Percentiles rank a stretch among this genome's conserved stretches.
Evolutionary conservation across 1,139 yeast genomes (phyloP).

Genomic region (Hyphopichia khmerensis): DNA sequence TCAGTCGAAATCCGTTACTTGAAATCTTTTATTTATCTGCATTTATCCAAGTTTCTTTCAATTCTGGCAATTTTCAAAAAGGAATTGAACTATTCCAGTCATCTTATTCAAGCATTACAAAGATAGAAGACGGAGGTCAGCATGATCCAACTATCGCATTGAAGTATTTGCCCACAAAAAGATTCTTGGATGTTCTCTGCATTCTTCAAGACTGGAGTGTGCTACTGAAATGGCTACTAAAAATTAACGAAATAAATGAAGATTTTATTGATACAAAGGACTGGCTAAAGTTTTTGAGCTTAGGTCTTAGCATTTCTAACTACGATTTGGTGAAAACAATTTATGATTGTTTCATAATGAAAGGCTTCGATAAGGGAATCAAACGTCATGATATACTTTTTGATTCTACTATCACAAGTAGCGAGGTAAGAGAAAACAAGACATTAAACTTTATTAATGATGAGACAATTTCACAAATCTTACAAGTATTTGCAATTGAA

Average conservation of each 20-base stretch:
- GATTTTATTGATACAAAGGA: neutral
- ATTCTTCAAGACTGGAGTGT: slow-evolving; percentile 19
- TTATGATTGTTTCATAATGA: slow-evolving; percentile 32
- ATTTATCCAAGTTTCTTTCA: slow-evolving; percentile 22
- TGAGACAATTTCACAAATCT: slow-evolving; percentile 19
- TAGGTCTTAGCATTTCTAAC: slow-evolving; percentile 23
- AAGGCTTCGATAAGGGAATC: slow-evolving; percentile 21
- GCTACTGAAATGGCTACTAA: slow-evolving; percentile 11
- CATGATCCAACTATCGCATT: neutral
- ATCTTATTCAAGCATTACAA: slow-evolving; percentile 6
- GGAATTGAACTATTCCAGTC: slow-evolving; percentile 21
- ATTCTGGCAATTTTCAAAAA: slow-evolving; percentile 21
- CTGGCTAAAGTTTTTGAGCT: slow-evolving; percentile 25
- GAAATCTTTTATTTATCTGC: slow-evolving; percentile 23
- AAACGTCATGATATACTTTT: slow-evolving; percentile 25
- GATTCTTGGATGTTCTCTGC: slow-evolving; percentile 12
- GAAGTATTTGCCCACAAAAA: slow-evolving; percentile 13
- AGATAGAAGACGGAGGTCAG: neutral
- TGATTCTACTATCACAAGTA: slow-evolving; percentile 9
- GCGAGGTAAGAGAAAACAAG: slow-evolving; percentile 5
- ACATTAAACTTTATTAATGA: slow-evolving; percentile 14
- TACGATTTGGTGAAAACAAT: slow-evolving; percentile 27
- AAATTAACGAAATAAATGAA: slow-evolving; percentile 6
- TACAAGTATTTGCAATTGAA: slow-evolving; percentile 31
- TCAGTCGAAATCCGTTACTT: slow-evolving; percentile 6